Conservation (phyloP, 805 yeast species). For the Metschnikowia arizonensis region DNA sequence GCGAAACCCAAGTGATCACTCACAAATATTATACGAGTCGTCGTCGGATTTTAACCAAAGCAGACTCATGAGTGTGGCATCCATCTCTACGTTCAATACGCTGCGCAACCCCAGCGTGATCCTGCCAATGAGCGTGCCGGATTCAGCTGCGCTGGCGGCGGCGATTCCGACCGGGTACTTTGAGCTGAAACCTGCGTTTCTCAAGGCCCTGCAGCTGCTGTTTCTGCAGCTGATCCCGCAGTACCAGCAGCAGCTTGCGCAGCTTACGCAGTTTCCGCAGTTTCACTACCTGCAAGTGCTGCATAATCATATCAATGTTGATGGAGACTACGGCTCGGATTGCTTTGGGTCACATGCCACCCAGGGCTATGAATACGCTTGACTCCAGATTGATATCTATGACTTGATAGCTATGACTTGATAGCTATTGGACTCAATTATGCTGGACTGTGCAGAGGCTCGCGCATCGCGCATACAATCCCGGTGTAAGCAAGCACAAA, state of each 20-base stretch:
- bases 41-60: background rate
- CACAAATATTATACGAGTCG: background rate
- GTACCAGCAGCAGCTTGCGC: background rate
- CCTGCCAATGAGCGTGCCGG: conserved; percentile 1
- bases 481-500: too few relatives aligned
- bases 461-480: background rate
- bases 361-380: background rate
- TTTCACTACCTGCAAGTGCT: conserved; percentile 1
- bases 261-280: background rate
- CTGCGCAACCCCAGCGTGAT: conserved; percentile 5
- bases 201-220: background rate
- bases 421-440: background rate
- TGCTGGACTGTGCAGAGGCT: background rate
- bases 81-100: background rate
- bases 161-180: background rate
- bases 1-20: too few relatives aligned
- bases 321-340: background rate
- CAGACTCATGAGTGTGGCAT: conserved; percentile 1
- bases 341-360: background rate
- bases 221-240: background rate
- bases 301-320: background rate
- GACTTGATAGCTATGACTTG: too few relatives aligned
- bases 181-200: background rate
- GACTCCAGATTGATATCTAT: too few relatives aligned
- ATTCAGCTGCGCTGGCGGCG: background rate